Conservation (phyloP, 495 filamentous ascomycete species). For the Neurospora sp. region DNA sequence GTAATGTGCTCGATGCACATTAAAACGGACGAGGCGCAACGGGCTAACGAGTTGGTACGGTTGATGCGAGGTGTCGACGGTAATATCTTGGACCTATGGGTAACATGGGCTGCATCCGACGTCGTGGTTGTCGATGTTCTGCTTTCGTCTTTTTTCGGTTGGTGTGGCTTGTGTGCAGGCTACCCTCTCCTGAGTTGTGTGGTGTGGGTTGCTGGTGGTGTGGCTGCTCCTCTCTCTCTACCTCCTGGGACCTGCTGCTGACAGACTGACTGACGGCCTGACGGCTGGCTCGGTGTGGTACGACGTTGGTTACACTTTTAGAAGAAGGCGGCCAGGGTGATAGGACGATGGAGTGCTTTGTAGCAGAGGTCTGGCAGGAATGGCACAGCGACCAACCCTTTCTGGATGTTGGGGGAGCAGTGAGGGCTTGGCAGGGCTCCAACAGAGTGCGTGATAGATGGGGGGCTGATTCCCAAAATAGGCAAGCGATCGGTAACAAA, state of each 20-base stretch:
- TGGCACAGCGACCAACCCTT: not conserved
- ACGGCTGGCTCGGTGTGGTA: not conserved
- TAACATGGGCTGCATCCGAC: not conserved
- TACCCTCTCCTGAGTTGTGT: not conserved
- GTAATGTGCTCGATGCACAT: constrained; percentile 42
- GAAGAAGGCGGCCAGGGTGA: not conserved
- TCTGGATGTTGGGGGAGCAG: not conserved
- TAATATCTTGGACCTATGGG: not conserved
- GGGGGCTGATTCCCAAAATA: not conserved
- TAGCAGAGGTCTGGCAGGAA: not conserved
- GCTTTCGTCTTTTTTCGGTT: not conserved
- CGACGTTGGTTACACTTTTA: not conserved
- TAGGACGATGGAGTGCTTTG: not conserved
- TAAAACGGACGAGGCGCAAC: constrained; percentile 20
- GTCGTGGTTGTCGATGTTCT: not conserved
- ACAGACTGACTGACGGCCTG: not conserved
- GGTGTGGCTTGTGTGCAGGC: not conserved
- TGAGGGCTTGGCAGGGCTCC: not conserved
- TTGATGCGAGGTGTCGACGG: constrained; percentile 10
- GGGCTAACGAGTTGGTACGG: not conserved
- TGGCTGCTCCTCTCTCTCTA: not conserved
- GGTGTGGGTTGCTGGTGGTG: not conserved
- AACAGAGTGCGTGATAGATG: not conserved
- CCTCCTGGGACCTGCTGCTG: not conserved
- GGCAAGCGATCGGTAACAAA: not conserved